Base-by-base conservation (phyloP, 768 basidiomycete genomes). In the Albatrellus ellisii region DNA sequence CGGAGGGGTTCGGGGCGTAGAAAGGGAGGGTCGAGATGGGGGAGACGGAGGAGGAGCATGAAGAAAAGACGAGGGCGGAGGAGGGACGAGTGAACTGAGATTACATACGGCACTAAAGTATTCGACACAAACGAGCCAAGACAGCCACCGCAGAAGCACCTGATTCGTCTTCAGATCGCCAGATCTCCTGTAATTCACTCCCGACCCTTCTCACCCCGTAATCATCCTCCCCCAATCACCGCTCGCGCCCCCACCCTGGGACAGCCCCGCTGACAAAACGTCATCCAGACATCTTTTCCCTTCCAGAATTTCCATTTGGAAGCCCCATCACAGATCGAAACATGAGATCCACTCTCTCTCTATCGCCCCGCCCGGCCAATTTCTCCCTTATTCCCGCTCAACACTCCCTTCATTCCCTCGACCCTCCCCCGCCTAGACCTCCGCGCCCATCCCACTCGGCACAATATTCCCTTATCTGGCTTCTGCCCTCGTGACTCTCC, bases 191-290 rank as follows among this genome's bases (percentile, higher is more conserved):
- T 38, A 39, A 37, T 44, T 33, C 36, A 31, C 36, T 39, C 36
- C 46, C 27, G 24, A 34, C 46, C 39, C 38, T 46, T 41, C 46
- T 28, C 12, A 37, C 20, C 17, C 36, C 1, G 35, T 43, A 50
- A 44, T 42, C 26, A 15, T 17, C 39, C 2, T 20, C 26, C 31
- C 39, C 49, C 49, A 50, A 48, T 50, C 43, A 48, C 49, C 21
- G 12, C 17, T 15, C 43, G 34, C 45, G 49, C 49, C 45, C 34
- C 20, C 39, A 46, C 47, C 55, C 51, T 50, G 46, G 49, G 36
- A 20, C 36, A 32, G 52, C 49, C 45, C 44, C 56, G 47, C 54
- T 51, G 53, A 51, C 50, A 51, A 48, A 51, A 48, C 48, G 44
- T 44, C 51, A 45, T 48, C 43, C 48, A 50, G 51, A 50, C 38